Evolutionary conservation across 176 grass and related monocot genomes (phyloP), one percentile per base, ranked within the genome.

Genomic region (Musa itinerans): DNA sequence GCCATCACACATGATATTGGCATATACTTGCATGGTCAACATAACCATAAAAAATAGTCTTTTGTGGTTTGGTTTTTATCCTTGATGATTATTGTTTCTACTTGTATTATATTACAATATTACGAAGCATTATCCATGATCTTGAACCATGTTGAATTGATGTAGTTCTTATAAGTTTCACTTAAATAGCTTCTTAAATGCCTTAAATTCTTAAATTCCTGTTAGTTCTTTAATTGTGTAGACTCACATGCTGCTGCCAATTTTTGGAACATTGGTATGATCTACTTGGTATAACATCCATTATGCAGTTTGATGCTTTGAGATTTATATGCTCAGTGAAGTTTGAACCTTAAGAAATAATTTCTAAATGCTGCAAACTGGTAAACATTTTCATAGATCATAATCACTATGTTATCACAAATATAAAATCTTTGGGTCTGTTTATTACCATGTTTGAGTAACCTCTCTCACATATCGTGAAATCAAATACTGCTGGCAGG

Each of bases 401-500:
- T 0, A 34, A 34, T 34, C 29, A 34, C 29, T 3, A 34, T 34
- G 3, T 34, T 34, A 34, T 34, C 29, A 5, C 29, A 34, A 34
- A 34, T 34, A 34, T 34, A 34, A 34, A 34, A 34, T 34, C 3
- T 29, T 29, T 29, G 29, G 2, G 29, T 7, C 3, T 20, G 21
- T n/a, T 11, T 50, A 50, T 70, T 70, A 11, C 50, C 66, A 48
- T 48, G 16, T 50, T 50, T n/a, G 29, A 70, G 15, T 5, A 70
- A 50, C 34, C 34, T 43, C 34, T 43, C 34, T 43, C 34, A 6
- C 34, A 43, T 43, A 16, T 48, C 2, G 16, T 24, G 10, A 27
- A 8, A 49, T 17, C 10, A 9, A 69, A 17, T 10, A 50, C 24
- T 9, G 50, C 23, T 50, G 16, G 27, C 80, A 98, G 95, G 95